These are phyloP conservation scores for Ustilago tritici DNA, from an alignment of 1,284 basidiomycete genomes.

Conservation along the genomic window DNA sequence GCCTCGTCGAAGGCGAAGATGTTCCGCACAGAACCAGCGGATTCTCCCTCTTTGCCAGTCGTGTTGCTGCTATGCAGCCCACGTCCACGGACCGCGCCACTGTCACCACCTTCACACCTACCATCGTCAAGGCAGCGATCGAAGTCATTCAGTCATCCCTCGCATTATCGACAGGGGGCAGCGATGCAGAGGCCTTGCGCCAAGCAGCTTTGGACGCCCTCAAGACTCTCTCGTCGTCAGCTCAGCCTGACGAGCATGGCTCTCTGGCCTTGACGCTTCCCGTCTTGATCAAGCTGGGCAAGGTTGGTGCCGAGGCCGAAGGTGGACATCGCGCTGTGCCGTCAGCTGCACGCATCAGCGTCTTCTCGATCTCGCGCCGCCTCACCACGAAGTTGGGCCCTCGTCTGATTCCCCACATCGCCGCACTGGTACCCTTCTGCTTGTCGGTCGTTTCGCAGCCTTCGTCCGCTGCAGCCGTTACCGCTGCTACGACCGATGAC, in stretches of 20 bases:
- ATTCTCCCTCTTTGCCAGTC: slow-evolving; percentile 51
- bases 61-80: slow-evolving; percentile 41
- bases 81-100: slow-evolving; percentile 30
- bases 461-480: slow-evolving; percentile 7
- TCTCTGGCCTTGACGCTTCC: slow-evolving; percentile 50
- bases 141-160: slow-evolving; percentile 38
- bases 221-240: slow-evolving; percentile 38
- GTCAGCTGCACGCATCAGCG: slow-evolving; percentile 40
- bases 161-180: slow-evolving; percentile 15
- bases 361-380: slow-evolving; percentile 48
- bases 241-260: slow-evolving; percentile 35
- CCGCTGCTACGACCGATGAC: slow-evolving; percentile 13
- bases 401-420: slow-evolving; percentile 65
- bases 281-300: slow-evolving; percentile 45
- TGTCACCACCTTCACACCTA: slow-evolving; percentile 42
- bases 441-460: slow-evolving; percentile 26
- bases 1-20: slow-evolving; percentile 41
- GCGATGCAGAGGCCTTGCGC: slow-evolving; percentile 35
- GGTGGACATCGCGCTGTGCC: slow-evolving; percentile 16
- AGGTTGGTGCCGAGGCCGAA: slow-evolving; percentile 32
- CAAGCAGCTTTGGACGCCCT: slow-evolving; percentile 55
- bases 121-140: slow-evolving; percentile 42
- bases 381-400: slow-evolving; percentile 61
- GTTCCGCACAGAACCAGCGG: slow-evolving; percentile 42
- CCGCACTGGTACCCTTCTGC: slow-evolving; percentile 52